Evolutionary conservation across 176 grass and related monocot genomes (phyloP), one percentile per base, ranked within the genome.

Genomic region (Luzula sylvatica): DNA sequence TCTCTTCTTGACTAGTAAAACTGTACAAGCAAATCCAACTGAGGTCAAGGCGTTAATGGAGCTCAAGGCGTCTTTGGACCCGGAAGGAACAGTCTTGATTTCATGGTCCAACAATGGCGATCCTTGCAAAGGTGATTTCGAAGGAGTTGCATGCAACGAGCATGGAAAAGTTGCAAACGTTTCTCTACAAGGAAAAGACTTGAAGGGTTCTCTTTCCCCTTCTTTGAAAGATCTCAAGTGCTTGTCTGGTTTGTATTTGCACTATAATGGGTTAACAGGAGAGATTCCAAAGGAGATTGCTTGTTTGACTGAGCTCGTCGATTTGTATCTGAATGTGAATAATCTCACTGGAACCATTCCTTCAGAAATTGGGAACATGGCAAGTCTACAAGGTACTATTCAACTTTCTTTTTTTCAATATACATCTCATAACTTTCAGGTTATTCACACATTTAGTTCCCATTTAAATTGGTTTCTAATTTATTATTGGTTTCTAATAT

Each of bases 301-400:
- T 0, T 54, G 7, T 3, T 72, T 96, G 19, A 28, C 50, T 13
- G 42, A 18, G n/a, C 85, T 96, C 42, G 78, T 72, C 52, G 85
- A 96, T 58, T 75, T 96, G 50, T 96, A 96, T 58, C 81, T 96
- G 39, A 63, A 82, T 69, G 81, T 85, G 41, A 96, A 96, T 79
- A 79, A 69, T 62, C 49, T 96, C 55, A 79, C 81, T 17, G 85
- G 85, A 1, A 40, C 48, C 16, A 82, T 96, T 49, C 92, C 92
- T 14, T 26, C 59, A 49, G 81, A 82, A 58, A 56, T 96, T 42
- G 78, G 71, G 20, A 61, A 68, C 61, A 89, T 86, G 92, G 41
- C 71, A 2, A 82, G 45, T 17, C 77, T 96, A 22, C 85, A 96
- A 88, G 92, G 90, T 94, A 58, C 26, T 0, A 16, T 48, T 53